Evolutionary conservation across 2,329 filamentous ascomycete species (phyloP).

Genomic region (Hypoxylon sp.): DNA sequence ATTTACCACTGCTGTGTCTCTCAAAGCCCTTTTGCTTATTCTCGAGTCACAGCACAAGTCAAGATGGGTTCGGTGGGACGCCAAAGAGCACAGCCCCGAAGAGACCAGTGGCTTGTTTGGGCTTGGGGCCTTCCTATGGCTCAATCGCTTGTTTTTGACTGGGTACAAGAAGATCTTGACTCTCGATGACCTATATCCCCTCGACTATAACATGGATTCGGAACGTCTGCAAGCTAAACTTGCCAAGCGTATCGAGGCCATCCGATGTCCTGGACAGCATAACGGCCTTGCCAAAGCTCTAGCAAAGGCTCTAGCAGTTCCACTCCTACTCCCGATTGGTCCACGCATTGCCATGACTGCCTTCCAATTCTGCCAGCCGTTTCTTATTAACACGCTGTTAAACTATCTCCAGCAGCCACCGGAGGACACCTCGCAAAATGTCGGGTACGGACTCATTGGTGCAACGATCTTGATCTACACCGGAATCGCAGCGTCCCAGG

Average conservation of each 20-base stretch:
- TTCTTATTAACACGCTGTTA: conserved; percentile 54
- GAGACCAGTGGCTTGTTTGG: conserved; percentile 54
- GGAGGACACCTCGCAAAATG: conserved; percentile 38
- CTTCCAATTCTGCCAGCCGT: conserved; percentile 56
- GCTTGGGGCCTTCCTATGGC: conserved; percentile 53
- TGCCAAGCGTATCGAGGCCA: background rate
- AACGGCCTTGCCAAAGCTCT: conserved; percentile 23
- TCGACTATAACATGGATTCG: conserved; percentile 25
- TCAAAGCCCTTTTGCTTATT: conserved; percentile 27
- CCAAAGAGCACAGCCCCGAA: conserved; percentile 49
- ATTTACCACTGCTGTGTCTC: conserved; percentile 31
- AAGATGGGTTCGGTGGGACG: conserved; percentile 35
- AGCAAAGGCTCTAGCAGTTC: conserved; percentile 18
- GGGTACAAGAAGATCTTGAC: conserved; percentile 38
- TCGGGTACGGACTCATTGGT: conserved; percentile 62
- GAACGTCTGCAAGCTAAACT: conserved; percentile 20
- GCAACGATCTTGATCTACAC: conserved; percentile 59
- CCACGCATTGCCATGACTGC: conserved; percentile 50
- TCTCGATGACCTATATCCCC: conserved; percentile 33
- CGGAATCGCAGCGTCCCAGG: conserved; percentile 58
- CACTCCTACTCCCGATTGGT: conserved; percentile 28
- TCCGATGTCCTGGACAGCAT: conserved; percentile 9
- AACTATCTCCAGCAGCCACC: conserved; percentile 50
- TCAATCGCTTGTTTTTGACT: conserved; percentile 52
- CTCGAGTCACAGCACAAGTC: conserved; percentile 35